phyloP scores from a whole-genome alignment of 257 asterid genomes.

The Osmanthus fragrans region DNA sequence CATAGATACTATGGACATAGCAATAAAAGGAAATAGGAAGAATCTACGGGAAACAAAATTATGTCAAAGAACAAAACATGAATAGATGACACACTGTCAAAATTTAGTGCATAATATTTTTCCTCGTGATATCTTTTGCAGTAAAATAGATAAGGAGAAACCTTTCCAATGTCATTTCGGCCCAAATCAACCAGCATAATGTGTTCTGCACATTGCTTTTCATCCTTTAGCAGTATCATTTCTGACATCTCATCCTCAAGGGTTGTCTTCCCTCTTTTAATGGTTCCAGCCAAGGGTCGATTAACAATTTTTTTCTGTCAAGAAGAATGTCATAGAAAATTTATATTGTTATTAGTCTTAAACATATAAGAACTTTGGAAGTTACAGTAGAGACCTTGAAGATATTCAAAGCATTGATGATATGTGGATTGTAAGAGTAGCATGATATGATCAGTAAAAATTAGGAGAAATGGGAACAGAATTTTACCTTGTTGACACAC shows the following conservation, averaged over 20 bases:
- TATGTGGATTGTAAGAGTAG: slow-evolving; percentile 3
- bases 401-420: slow-evolving; percentile 16
- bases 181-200: slow-evolving; percentile 89
- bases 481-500: slow-evolving; percentile 65
- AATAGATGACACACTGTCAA: slow-evolving; percentile 13
- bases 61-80: background rate
- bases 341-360: slow-evolving; percentile 10
- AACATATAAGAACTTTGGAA: background rate
- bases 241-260: slow-evolving; percentile 69
- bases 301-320: slow-evolving; percentile 62
- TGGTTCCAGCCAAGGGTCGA: slow-evolving; percentile 91
- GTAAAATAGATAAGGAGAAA: slow-evolving; percentile 22
- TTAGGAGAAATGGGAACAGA: slow-evolving; percentile 11
- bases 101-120: background rate
- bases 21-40: no score
- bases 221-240: slow-evolving; percentile 56
- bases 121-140: background rate
- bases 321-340: slow-evolving; percentile 23
- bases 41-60: background rate
- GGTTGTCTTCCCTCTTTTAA: slow-evolving; percentile 65
- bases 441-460: slow-evolving; percentile 4
- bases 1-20: no score
- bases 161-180: slow-evolving; percentile 93
- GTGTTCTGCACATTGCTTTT: slow-evolving; percentile 84
- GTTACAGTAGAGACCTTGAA: background rate